These are phyloP conservation scores for Fraxinus floribunda DNA, from an alignment of 305 asterid genomes.

Conservation along the genomic window DNA sequence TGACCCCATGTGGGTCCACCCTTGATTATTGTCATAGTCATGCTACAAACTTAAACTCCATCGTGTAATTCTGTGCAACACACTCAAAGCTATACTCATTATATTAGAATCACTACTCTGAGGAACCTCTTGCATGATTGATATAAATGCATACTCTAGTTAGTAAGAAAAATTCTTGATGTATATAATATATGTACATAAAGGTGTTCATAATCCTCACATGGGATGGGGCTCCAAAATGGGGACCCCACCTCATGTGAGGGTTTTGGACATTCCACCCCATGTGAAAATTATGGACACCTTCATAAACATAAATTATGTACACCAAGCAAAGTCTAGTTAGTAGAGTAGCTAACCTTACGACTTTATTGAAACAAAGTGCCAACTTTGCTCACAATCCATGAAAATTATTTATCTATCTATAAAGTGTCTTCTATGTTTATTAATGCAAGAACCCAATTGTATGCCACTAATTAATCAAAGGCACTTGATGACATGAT, in stretches of 20 bases:
- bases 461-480: neutral
- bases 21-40: no score
- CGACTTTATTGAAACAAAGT: neutral
- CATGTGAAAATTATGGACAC: no score
- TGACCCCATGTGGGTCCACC: no score
- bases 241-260: no score
- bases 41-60: neutral
- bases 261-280: no score
- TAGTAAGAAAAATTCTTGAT: no score
- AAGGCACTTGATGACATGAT: neutral
- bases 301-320: no score
- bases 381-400: neutral
- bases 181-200: no score
- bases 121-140: neutral
- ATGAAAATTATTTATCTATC: neutral
- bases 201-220: no score
- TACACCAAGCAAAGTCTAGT: no score
- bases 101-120: neutral
- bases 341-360: neutral
- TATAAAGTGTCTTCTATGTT: neutral
- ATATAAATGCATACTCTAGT: neutral
- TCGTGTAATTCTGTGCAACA: neutral
- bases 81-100: neutral
- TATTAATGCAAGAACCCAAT: neutral
- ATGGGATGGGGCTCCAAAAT: no score